Evolutionary conservation across 2,329 filamentous ascomycete genomes (phyloP).

Genomic region (Grosmannia huntii): DNA sequence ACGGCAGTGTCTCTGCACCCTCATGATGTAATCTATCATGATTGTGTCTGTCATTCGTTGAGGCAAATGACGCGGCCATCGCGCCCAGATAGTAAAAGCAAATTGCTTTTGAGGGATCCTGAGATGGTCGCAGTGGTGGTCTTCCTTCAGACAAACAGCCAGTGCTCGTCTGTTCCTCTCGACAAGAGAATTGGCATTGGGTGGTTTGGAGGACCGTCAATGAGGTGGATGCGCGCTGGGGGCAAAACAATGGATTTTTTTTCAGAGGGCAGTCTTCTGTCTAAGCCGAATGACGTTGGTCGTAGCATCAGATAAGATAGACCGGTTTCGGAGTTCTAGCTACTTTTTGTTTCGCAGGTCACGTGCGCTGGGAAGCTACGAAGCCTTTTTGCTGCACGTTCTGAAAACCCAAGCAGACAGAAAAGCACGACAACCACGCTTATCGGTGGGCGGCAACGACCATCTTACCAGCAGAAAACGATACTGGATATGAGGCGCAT

Average conservation of each 20-base stretch:
- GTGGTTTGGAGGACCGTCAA: neutral
- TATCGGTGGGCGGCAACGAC: neutral
- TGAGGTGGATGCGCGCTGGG: neutral
- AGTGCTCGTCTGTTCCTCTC: neutral
- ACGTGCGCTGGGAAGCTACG: neutral
- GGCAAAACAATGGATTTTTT: neutral
- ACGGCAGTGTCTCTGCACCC: slow-evolving; percentile 16
- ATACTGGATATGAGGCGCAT: neutral
- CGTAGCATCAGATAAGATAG: slow-evolving; percentile 4
- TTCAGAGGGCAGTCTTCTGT: neutral
- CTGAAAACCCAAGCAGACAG: neutral
- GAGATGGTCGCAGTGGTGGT: neutral
- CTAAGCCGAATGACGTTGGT: neutral
- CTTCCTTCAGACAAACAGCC: neutral
- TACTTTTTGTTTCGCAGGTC: neutral
- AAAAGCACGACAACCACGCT: neutral
- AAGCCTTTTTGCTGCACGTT: neutral
- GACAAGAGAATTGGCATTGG: neutral
- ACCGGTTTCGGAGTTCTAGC: neutral
- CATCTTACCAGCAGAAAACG: neutral
- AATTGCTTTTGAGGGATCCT: neutral
- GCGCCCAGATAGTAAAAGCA: neutral
- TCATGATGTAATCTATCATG: slow-evolving; percentile 26
- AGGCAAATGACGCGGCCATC: slow-evolving; percentile 4
- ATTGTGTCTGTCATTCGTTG: slow-evolving; percentile 19